A percentile compares a stretch with the other conserved stretches of the same genome.
These are phyloP conservation scores for Spirogloea muscicola DNA, from an alignment of 139 green algal genomes.

Conservation along the genomic window DNA sequence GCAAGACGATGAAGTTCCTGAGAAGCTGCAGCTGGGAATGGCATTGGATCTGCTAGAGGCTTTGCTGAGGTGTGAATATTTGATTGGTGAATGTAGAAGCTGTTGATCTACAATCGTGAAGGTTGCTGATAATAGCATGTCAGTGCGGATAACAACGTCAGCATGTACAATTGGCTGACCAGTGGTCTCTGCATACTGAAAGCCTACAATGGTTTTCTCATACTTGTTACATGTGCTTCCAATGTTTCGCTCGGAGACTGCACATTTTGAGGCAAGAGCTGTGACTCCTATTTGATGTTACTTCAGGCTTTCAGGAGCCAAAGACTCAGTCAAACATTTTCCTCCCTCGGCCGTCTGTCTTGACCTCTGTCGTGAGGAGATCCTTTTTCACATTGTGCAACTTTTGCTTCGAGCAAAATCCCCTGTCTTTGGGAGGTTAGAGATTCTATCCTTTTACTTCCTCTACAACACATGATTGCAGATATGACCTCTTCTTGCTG, in stretches of 20 bases:
- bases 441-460: background rate
- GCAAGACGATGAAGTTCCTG: conserved; percentile 37
- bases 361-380: conserved; percentile 19
- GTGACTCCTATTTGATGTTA: no score
- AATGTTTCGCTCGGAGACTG: no score
- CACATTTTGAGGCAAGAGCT: no score
- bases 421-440: conserved; percentile 29
- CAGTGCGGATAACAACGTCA: no score
- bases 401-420: conserved; percentile 37
- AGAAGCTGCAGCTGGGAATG: conserved; percentile 33
- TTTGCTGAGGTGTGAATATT: conserved; percentile 19
- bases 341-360: conserved; percentile 10
- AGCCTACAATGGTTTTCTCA: no score
- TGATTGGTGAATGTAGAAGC: no score
- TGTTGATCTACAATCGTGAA: no score
- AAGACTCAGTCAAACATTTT: conserved; percentile 4
- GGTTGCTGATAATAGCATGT: no score
- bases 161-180: no score
- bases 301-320: conserved; percentile 10
- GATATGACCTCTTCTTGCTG: background rate
- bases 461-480: background rate
- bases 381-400: conserved; percentile 16
- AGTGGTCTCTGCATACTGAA: no score
- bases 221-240: no score
- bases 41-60: conserved; percentile 23